Evolutionary conservation across 2,329 filamentous ascomycete species (phyloP), one percentile per base, ranked within the genome.

Genomic region (Talaromyces verruculosus): DNA sequence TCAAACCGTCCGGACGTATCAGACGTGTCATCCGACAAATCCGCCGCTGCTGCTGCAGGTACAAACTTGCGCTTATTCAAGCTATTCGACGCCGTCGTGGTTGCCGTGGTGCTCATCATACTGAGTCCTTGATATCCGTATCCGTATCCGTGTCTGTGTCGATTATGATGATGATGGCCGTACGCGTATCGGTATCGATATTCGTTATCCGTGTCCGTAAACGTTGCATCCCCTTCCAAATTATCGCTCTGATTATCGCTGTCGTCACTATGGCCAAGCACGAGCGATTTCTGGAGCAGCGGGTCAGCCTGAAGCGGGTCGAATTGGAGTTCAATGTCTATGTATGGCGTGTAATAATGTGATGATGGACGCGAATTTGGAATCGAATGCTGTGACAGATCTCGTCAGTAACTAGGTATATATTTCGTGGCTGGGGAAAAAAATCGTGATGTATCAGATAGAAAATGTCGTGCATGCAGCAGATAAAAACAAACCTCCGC

Each of bases 1-100:
- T 79, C 76, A 37, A 77, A 78, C 19, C 72, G 70, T 45, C 75
- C 72, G 1, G 78, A 76, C 5, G 67, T 66, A 30, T 77, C 76
- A 1, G 76, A 78, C n/a, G 71, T 70, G 55, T 67, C 62, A n/a
- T 68, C 62, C 25, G 19, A 45, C 1, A 28, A 19, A 41, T 45
- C 22, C 8, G 13, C 19, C n/a, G n/a, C n/a, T 15, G 47, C 19
- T 10, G 10, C 43, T 22, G 35, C n/a, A 41, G 71, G 65, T 64
- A 76, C 73, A 13, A 28, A 51, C 61, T 77, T 78, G 67, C 73
- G 75, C 28, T 74, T 73, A 8, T 37, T 59, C 35, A 59, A 30
- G n/a, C 30, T 53, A 15, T 45, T 58, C 13, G 39, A 45, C 4
- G 47, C 61, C 47, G n/a, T 55, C 17, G 33, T 22, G n/a, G 61